Evolutionary conservation across 2,329 filamentous ascomycete species (phyloP), one percentile per base, ranked within the genome.

Genomic region (Laburnicola sp.): DNA sequence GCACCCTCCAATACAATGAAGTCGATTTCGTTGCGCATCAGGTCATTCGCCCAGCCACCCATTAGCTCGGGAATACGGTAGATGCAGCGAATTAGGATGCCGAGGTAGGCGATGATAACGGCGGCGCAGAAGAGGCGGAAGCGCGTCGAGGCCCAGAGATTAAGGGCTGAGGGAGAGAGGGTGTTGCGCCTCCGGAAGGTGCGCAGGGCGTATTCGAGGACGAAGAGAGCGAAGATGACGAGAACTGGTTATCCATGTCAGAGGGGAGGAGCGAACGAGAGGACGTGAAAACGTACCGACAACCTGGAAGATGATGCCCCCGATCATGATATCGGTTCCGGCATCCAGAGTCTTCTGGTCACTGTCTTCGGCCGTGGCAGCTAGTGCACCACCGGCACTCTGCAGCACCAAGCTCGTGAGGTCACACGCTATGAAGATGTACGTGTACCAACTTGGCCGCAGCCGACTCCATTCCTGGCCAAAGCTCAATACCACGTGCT

Each of bases 341-440:
- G 74, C 64, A 31, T 78, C 65, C 4, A 59, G 47, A 7, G 57
- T 48, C 5, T 75, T 69, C 8, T 76, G 53, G 31, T 48, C 48
- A 1, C 63, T 58, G 1, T 61, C 57, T 10, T 75, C 66, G 0
- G 79, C 78, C 0, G 77, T 76, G 0, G 82, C 80, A 1, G 83
- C 80, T 38, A 83, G 72, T 35, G 76, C 82, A 41, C 82, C 82
- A 6, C 81, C 82, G 2, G 74, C 74, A 6, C 79, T 80, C 64
- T 85, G 82, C 22, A 85, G 65, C 4, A 82, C 57, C 30, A 86
- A 74, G 9, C 77, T 80, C 41, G 80, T 58, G 23, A 84, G 57
- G 57, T 85, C 83, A 58, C 79, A 82, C 26, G 71, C 65, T 57
- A 85, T 79, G 68, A 85, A 85, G 48, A 84, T 75, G 66, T 78